Evolutionary conservation across 345 rosid genomes (phyloP).

Genomic region (Angophora floribunda): DNA sequence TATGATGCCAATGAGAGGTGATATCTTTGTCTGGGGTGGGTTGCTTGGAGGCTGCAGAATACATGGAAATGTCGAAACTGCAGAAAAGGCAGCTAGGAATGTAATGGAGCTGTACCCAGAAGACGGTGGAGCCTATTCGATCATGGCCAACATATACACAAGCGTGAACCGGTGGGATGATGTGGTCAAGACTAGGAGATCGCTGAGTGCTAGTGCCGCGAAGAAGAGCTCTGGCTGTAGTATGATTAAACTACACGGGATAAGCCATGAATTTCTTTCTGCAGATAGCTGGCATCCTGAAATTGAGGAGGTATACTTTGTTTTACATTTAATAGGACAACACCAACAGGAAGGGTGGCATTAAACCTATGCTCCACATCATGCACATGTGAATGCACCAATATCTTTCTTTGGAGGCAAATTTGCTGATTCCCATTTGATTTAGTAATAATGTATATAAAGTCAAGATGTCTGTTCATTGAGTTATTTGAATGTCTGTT

Average conservation of each 20-base stretch:
- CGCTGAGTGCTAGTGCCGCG: slow-evolving; percentile 25
- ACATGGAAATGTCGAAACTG: slow-evolving; percentile 55
- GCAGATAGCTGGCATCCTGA: slow-evolving; percentile 21
- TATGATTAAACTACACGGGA: slow-evolving; percentile 29
- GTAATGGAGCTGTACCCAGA: slow-evolving; percentile 54
- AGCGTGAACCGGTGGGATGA: slow-evolving; percentile 63
- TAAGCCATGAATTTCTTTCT: slow-evolving; percentile 20
- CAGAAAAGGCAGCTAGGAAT: slow-evolving; percentile 56
- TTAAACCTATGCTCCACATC: background rate
- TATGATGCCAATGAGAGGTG: slow-evolving; percentile 42
- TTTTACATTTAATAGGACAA: slow-evolving; percentile 20
- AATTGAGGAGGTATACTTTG: slow-evolving; percentile 14
- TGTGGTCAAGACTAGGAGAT: slow-evolving; percentile 40
- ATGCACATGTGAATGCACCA: background rate
- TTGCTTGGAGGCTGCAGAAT: slow-evolving; percentile 71
- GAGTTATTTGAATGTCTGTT: background rate
- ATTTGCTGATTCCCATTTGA: background rate
- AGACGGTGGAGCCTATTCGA: slow-evolving; percentile 68
- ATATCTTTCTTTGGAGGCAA: background rate
- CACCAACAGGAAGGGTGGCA: slow-evolving; percentile 1
- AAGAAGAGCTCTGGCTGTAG: slow-evolving; percentile 50
- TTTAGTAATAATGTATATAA: background rate
- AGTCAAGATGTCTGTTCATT: background rate
- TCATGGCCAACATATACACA: slow-evolving; percentile 61
- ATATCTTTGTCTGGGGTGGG: slow-evolving; percentile 64